Percentiles rank a stretch among this genome's conserved stretches.
Evolutionary conservation across 495 filamentous ascomycete species (phyloP).

Genomic region (Viridothelium virens): DNA sequence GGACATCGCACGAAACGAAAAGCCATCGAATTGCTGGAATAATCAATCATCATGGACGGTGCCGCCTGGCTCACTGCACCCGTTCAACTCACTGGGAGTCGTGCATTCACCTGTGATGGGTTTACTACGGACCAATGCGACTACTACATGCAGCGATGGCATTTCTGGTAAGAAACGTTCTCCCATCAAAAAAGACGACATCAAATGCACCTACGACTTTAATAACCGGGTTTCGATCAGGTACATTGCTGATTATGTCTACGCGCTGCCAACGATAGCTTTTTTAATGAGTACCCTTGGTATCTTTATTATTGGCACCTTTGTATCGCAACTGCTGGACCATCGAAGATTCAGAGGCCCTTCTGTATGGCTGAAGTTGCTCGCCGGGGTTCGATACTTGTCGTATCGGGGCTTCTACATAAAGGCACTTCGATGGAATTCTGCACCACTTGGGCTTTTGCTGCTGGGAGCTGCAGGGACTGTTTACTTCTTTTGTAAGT

Average conservation of each 20-base stretch:
- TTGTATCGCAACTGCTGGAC: conserved; percentile 25
- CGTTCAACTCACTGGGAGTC: conserved; percentile 38
- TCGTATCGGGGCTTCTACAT: conserved; percentile 41
- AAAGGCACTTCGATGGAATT: conserved; percentile 34
- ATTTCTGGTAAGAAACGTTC: conserved; percentile 38
- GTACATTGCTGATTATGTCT: conserved; percentile 49
- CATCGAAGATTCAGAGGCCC: background rate
- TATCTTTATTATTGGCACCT: conserved; percentile 40
- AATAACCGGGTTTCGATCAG: conserved; percentile 23
- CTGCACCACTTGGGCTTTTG: conserved; percentile 40
- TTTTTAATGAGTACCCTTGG: conserved; percentile 44
- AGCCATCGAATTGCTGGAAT: background rate
- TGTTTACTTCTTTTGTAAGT: conserved; percentile 41
- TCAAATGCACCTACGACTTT: background rate
- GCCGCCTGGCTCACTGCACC: conserved; percentile 13
- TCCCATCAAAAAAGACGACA: conserved; percentile 9
- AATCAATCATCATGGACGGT: background rate
- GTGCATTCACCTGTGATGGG: conserved; percentile 38
- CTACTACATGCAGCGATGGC: conserved; percentile 41
- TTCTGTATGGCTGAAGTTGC: conserved; percentile 26
- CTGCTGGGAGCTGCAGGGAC: conserved; percentile 38
- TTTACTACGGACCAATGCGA: conserved; percentile 44
- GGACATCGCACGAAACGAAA: background rate
- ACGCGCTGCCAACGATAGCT: conserved; percentile 42
- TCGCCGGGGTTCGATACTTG: conserved; percentile 33